Percentiles rank a stretch among this genome's conserved stretches.
Conservation (phyloP, 768 basidiomycete genomes). For the Trametes cingulata region DNA sequence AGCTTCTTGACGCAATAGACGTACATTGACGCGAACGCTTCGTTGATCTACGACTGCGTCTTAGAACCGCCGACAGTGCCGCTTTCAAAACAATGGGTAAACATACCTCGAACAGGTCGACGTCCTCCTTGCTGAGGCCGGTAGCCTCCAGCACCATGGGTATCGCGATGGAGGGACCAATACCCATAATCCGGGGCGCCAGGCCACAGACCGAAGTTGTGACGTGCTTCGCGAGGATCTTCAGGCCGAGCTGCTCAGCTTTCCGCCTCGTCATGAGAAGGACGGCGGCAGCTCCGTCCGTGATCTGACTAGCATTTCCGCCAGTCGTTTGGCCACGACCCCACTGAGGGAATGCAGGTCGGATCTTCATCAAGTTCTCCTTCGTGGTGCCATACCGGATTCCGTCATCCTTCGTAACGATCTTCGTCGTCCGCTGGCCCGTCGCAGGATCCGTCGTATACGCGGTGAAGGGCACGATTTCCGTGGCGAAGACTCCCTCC, state of each 20-base stretch:
- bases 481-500: slow-evolving; percentile 59
- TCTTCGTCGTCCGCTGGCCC: slow-evolving; percentile 52
- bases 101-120: slow-evolving; percentile 76
- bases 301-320: slow-evolving; percentile 84
- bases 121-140: slow-evolving; percentile 66
- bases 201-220: slow-evolving; percentile 73
- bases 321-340: slow-evolving; percentile 72
- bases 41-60: slow-evolving; percentile 65
- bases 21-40: slow-evolving; percentile 86
- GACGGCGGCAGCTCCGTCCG: slow-evolving; percentile 82
- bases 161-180: slow-evolving; percentile 85
- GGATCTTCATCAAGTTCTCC: slow-evolving; percentile 61
- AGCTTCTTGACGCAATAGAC: slow-evolving; percentile 72
- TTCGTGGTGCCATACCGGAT: slow-evolving; percentile 75
- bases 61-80: not conserved
- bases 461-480: slow-evolving; percentile 78
- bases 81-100: not conserved
- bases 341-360: slow-evolving; percentile 83
- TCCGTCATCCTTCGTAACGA: slow-evolving; percentile 72
- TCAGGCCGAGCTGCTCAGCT: slow-evolving; percentile 73
- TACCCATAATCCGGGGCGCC: slow-evolving; percentile 83
- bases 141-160: slow-evolving; percentile 68
- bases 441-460: slow-evolving; percentile 58
- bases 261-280: slow-evolving; percentile 79
- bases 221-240: slow-evolving; percentile 75